These are phyloP conservation scores for Vachellia collinsii DNA, from an alignment of 306 rosid genomes.

Conservation along the genomic window DNA sequence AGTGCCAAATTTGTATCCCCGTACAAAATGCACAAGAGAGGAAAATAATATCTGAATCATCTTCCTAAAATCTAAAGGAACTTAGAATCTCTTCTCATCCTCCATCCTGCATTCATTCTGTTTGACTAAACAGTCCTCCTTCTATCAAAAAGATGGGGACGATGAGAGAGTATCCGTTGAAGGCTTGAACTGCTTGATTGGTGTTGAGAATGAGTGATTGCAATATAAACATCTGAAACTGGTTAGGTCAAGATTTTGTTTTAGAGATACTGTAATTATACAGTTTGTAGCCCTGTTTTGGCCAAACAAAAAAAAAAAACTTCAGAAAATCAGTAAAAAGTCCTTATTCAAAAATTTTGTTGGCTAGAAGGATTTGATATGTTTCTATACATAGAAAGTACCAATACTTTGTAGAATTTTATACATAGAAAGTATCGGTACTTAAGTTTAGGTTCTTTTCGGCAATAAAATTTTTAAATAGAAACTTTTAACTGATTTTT, in stretches of 20 bases:
- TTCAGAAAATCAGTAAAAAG: too few relatives aligned
- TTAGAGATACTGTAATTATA: not conserved
- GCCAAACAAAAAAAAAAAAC: not conserved
- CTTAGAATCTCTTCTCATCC: not conserved
- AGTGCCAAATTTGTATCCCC: not conserved
- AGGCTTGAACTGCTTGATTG: not conserved
- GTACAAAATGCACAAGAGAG: not conserved
- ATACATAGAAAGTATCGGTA: too few relatives aligned
- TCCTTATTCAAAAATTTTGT: too few relatives aligned
- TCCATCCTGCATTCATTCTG: not conserved
- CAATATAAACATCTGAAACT: not conserved
- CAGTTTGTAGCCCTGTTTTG: constrained; percentile 22
- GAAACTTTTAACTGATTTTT: too few relatives aligned
- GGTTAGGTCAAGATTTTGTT: not conserved
- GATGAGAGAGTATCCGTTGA: not conserved
- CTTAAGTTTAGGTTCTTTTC: too few relatives aligned
- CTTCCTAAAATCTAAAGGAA: not conserved
- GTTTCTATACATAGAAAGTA: too few relatives aligned
- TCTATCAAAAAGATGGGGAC: not conserved
- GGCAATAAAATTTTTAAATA: too few relatives aligned
- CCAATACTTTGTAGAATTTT: too few relatives aligned
- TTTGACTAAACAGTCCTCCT: not conserved
- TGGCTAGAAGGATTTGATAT: too few relatives aligned
- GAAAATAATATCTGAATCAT: not conserved
- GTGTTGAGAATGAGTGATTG: constrained; percentile 15